A percentile compares a stretch with the other conserved stretches of the same genome.
Evolutionary conservation across 495 filamentous ascomycete genomes (phyloP).

Genomic region (Penicillium lividum): DNA sequence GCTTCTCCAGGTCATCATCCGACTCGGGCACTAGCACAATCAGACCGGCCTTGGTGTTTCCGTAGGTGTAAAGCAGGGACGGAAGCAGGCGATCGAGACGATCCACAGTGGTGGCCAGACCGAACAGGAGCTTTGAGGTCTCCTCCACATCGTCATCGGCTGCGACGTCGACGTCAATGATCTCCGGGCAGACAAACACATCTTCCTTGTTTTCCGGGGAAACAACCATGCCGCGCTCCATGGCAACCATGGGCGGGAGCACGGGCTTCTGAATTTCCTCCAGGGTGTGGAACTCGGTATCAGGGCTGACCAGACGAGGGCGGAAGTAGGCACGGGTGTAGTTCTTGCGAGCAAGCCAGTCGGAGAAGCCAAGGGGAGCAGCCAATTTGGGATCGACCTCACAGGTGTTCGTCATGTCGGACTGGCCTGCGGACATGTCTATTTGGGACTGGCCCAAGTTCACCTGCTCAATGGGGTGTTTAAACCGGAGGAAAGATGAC

Average conservation of each 20-base stretch:
- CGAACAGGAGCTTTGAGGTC: constrained; percentile 53
- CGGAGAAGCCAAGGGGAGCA: constrained; percentile 42
- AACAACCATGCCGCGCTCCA: constrained; percentile 50
- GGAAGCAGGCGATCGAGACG: constrained; percentile 50
- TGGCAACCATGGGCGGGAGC: constrained; percentile 44
- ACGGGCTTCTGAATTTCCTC: constrained; percentile 45
- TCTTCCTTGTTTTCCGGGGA: constrained; percentile 40
- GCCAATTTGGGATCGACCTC: constrained; percentile 40
- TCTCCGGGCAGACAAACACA: constrained; percentile 45
- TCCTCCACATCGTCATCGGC: constrained; percentile 47
- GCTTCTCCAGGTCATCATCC: constrained; percentile 44
- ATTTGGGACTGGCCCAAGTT: constrained; percentile 18
- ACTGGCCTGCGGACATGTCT: constrained; percentile 21
- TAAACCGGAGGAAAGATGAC: constrained; percentile 44
- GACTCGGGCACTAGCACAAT: constrained; percentile 51
- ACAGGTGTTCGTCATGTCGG: constrained; percentile 25
- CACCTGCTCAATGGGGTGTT: constrained; percentile 39
- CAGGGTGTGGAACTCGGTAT: constrained; percentile 44
- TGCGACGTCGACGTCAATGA: constrained; percentile 48
- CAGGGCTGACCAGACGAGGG: constrained; percentile 39
- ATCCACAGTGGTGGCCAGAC: constrained; percentile 52
- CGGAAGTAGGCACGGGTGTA: constrained; percentile 51
- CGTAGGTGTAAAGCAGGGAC: constrained; percentile 51
- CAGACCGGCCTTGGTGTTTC: constrained; percentile 50
- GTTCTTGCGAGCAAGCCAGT: constrained; percentile 52